A percentile compares a stretch with the other conserved stretches of the same genome.
These are phyloP conservation scores for Meyerozyma sp. DNA, from an alignment of 1,139 yeast species.

Conservation along the genomic window DNA sequence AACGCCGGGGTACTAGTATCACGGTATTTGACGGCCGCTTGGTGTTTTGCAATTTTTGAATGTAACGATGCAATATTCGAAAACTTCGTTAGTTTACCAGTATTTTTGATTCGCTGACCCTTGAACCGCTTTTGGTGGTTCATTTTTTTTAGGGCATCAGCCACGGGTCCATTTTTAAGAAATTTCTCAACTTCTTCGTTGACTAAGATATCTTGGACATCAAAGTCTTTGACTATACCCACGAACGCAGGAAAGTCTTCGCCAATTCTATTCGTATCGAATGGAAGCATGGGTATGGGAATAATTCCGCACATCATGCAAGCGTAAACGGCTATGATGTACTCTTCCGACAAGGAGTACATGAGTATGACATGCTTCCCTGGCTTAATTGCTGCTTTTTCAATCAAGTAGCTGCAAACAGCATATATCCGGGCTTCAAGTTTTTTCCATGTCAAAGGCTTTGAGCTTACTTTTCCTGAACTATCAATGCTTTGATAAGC, in stretches of 20 bases:
- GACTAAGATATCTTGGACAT: constrained; percentile 66
- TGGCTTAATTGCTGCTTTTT: constrained; percentile 48
- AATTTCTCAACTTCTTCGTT: constrained; percentile 73
- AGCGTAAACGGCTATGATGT: constrained; percentile 76
- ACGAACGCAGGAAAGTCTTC: constrained; percentile 74
- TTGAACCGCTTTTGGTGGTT: constrained; percentile 34
- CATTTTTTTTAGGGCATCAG: constrained; percentile 56
- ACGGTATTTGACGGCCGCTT: constrained; percentile 38
- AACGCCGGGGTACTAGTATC: constrained; percentile 45
- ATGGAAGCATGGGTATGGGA: constrained; percentile 75
- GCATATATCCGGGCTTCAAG: constrained; percentile 76
- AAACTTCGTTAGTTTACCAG: constrained; percentile 60
- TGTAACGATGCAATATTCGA: constrained; percentile 43
- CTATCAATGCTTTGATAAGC: constrained; percentile 69
- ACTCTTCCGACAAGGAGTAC: constrained; percentile 88
- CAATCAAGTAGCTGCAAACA: constrained; percentile 53
- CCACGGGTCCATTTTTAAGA: constrained; percentile 64
- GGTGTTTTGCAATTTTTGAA: constrained; percentile 40
- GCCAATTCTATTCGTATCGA: constrained; percentile 61
- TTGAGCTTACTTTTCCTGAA: constrained; percentile 45
- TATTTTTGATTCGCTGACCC: constrained; percentile 59
- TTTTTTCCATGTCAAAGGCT: constrained; percentile 75
- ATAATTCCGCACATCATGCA: constrained; percentile 79
- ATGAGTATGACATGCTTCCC: constrained; percentile 76
- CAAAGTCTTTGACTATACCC: constrained; percentile 63